Conservation (phyloP, 176 grass and related monocot genomes). For the Saccharum officinarum region DNA sequence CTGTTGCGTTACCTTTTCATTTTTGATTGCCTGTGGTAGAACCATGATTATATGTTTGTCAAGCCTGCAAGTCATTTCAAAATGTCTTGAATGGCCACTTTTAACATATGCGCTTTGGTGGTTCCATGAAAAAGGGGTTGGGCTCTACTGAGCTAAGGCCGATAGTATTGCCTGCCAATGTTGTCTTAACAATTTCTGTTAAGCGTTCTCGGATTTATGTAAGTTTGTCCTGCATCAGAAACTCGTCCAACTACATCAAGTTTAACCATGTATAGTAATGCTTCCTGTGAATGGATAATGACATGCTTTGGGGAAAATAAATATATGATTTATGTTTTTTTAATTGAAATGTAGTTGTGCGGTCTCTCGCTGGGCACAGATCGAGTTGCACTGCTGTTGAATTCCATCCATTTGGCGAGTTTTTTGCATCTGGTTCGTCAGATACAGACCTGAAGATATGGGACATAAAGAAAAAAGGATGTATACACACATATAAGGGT, state of each 20-base stretch:
- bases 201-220: not conserved
- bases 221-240: constrained; percentile 1
- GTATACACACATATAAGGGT: constrained; percentile 94
- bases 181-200: not conserved
- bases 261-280: constrained; percentile 17
- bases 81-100: not conserved
- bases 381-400: constrained; percentile 79
- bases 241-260: not conserved
- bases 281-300: not conserved
- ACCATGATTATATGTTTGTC: not conserved
- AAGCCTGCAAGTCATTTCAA: not conserved
- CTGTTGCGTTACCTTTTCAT: not conserved
- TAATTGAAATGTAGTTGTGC: constrained; percentile 73
- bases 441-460: constrained; percentile 98
- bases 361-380: constrained; percentile 77
- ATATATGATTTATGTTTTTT: constrained; percentile 41
- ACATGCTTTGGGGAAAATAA: constrained; percentile 22
- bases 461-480: constrained; percentile 99
- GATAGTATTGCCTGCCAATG: not conserved
- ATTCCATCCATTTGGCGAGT: constrained; percentile 98
- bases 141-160: not conserved
- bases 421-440: constrained; percentile 93
- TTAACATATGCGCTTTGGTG: not conserved
- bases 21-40: not conserved
- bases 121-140: not conserved